phyloP scores from a whole-genome alignment of 768 basidiomycete species.

The Mycena kentingensis region DNA sequence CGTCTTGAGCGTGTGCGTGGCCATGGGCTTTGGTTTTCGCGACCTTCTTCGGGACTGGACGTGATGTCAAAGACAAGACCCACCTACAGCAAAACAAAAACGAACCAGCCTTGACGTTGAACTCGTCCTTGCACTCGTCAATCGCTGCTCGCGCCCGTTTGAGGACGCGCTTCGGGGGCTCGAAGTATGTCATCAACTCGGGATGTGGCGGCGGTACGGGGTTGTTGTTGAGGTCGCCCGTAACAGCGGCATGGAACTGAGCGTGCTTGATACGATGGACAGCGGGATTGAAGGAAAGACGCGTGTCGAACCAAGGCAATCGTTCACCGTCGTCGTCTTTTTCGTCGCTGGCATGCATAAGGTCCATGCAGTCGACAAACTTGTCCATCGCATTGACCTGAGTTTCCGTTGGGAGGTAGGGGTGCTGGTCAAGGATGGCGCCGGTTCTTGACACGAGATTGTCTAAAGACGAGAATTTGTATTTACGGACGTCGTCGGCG shows the following conservation, averaged over 20 bases:
- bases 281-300: constrained; percentile 82
- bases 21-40: constrained; percentile 59
- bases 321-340: constrained; percentile 78
- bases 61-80: background rate
- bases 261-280: constrained; percentile 93
- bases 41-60: constrained; percentile 63
- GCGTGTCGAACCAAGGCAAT: constrained; percentile 77
- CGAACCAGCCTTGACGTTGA: constrained; percentile 80
- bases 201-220: constrained; percentile 87
- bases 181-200: constrained; percentile 80
- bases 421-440: constrained; percentile 70
- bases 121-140: constrained; percentile 59
- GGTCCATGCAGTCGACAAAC: constrained; percentile 88
- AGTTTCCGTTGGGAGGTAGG: constrained; percentile 77
- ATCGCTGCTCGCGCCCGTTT: constrained; percentile 60
- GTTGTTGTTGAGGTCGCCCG: constrained; percentile 67
- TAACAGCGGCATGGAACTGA: constrained; percentile 83
- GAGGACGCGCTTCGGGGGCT: constrained; percentile 69
- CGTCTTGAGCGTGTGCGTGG: constrained; percentile 62
- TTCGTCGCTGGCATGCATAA: constrained; percentile 75
- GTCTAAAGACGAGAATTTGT: constrained; percentile 81
- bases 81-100: background rate
- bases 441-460: constrained; percentile 75
- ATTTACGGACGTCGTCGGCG: constrained; percentile 89
- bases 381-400: constrained; percentile 83